Percentiles rank a stretch among this genome's conserved stretches.
phyloP scores from a whole-genome alignment of 768 basidiomycete species.

The Pisolithus sp. region DNA sequence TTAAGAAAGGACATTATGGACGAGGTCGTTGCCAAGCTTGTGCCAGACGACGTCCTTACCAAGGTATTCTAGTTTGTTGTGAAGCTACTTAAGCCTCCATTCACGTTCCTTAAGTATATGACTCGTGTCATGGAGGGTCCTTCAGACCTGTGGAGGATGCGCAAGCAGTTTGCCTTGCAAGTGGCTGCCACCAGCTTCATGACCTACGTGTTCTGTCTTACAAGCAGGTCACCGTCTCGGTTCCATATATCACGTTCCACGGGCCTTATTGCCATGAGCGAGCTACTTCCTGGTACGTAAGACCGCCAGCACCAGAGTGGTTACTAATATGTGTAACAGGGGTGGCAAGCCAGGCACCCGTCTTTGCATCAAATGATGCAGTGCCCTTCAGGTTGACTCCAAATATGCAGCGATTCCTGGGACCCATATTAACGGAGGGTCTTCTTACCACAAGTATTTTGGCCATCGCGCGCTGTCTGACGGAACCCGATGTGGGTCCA shows the following conservation, averaged over 20 bases:
- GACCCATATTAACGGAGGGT: slow-evolving; percentile 85
- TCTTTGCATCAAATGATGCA: slow-evolving; percentile 75
- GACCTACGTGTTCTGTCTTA: slow-evolving; percentile 81
- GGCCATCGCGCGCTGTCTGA: slow-evolving; percentile 85
- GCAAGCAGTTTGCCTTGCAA: slow-evolving; percentile 93
- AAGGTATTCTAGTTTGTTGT: slow-evolving; percentile 46
- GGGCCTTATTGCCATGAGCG: slow-evolving; percentile 88
- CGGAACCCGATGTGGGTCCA: slow-evolving; percentile 76
- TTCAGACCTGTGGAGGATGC: slow-evolving; percentile 89
- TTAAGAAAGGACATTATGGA: slow-evolving; percentile 83
- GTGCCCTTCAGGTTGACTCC: slow-evolving; percentile 98
- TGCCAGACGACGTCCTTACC: slow-evolving; percentile 82
- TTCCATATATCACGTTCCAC: slow-evolving; percentile 89
- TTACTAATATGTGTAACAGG: slow-evolving; percentile 6
- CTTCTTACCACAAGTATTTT: slow-evolving; percentile 80
- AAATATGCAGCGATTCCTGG: slow-evolving; percentile 91
- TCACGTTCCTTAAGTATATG: slow-evolving; percentile 66
- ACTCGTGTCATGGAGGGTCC: slow-evolving; percentile 75
- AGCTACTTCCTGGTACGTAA: slow-evolving; percentile 72
- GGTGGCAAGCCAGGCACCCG: slow-evolving; percentile 39
- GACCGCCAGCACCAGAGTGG: background rate
- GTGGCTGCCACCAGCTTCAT: slow-evolving; percentile 86
- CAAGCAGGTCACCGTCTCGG: slow-evolving; percentile 74
- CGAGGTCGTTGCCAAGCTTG: slow-evolving; percentile 79
- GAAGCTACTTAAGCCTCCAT: background rate